Conservation (phyloP, 192 early-diverging fungal species). For the Coemansia nantahalensis region DNA sequence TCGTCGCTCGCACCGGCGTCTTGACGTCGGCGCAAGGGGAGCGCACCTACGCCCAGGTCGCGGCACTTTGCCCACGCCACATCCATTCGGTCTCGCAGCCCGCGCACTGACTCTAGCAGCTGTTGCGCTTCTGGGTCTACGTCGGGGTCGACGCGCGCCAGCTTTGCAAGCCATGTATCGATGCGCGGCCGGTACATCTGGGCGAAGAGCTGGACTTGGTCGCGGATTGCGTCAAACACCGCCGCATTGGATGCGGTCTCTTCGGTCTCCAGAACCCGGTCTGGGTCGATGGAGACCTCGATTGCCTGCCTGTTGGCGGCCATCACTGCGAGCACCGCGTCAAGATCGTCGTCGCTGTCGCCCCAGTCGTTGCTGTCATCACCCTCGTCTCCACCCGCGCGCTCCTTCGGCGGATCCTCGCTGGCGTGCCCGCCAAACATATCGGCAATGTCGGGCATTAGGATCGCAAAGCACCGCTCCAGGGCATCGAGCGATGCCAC, state of each 20-base stretch:
- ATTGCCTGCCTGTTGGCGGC: constrained; percentile 61
- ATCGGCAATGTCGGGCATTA: constrained; percentile 39
- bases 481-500: constrained; percentile 8
- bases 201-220: constrained; percentile 54
- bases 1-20: constrained; percentile 7
- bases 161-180: constrained; percentile 53
- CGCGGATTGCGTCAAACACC: constrained; percentile 53
- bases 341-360: constrained; percentile 14
- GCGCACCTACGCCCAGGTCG: constrained; percentile 20
- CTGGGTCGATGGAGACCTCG: constrained; percentile 55
- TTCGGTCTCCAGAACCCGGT: constrained; percentile 49
- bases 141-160: constrained; percentile 6
- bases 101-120: constrained; percentile 37
- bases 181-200: constrained; percentile 48
- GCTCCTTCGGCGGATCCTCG: not conserved
- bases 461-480: constrained; percentile 33
- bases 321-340: constrained; percentile 56
- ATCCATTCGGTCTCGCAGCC: constrained; percentile 33
- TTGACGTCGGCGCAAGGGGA: constrained; percentile 3
- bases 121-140: constrained; percentile 35
- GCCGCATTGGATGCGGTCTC: constrained; percentile 56
- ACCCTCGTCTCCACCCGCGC: not conserved
- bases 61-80: constrained; percentile 21
- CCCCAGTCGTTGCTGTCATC: not conserved
- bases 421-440: constrained; percentile 5